Conservation (phyloP, 768 basidiomycete species). For the Dentipellis sp. region DNA sequence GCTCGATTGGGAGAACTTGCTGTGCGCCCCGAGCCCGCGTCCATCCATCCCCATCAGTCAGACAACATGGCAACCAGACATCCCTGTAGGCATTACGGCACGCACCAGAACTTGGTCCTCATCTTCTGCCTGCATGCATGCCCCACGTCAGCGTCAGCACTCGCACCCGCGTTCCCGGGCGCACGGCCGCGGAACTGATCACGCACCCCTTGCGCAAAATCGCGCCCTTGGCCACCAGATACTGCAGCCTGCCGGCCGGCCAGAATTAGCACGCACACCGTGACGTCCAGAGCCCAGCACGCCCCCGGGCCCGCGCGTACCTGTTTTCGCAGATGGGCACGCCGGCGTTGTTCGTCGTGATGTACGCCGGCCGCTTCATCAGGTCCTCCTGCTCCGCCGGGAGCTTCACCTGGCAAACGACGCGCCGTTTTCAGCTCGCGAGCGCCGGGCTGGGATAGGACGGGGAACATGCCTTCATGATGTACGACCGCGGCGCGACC, state of each 20-base stretch:
- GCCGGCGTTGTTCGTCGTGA: conserved; percentile 67
- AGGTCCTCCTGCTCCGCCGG: conserved; percentile 83
- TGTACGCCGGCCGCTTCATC: conserved; percentile 78
- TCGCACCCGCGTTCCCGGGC: conserved; percentile 1
- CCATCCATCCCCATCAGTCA: no score
- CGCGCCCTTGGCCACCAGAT: conserved; percentile 80
- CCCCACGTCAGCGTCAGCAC: conserved; percentile 12
- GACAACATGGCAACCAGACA: neutral
- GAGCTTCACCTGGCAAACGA: conserved; percentile 60
- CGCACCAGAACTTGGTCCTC: conserved; percentile 76
- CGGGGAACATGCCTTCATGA: conserved; percentile 58
- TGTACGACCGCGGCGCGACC: conserved; percentile 74
- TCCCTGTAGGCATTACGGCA: conserved; percentile 1
- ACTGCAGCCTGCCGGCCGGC: conserved; percentile 52
- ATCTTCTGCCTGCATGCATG: conserved; percentile 55
- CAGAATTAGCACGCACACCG: conserved; percentile 2
- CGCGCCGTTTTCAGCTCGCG: neutral
- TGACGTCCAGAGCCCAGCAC: neutral
- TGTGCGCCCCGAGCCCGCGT: conserved; percentile 19
- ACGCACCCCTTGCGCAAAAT: conserved; percentile 78
- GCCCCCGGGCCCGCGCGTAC: conserved; percentile 23
- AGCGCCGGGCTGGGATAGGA: neutral
- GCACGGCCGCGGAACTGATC: neutral
- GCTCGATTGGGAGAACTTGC: conserved; percentile 60
- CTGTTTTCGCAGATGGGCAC: conserved; percentile 79